Conservation (phyloP, 495 filamentous ascomycete genomes). For the Schizothecium vesticola region DNA sequence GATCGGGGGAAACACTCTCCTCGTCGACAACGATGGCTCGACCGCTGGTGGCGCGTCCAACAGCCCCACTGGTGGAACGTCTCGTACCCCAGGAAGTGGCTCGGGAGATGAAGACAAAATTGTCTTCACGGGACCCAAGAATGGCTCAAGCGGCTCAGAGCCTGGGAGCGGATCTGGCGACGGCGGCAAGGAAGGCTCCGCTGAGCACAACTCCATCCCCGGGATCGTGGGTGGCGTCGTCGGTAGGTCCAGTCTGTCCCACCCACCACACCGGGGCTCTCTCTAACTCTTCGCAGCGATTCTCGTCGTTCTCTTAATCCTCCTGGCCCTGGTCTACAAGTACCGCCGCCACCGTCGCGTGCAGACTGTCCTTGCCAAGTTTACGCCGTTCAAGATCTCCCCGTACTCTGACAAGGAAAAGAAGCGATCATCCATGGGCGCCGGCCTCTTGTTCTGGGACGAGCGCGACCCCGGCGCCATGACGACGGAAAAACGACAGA, state of each 20-base stretch:
- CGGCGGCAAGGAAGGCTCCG: neutral
- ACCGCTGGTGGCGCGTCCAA: neutral
- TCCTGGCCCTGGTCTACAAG: slow-evolving; percentile 22
- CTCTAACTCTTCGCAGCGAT: slow-evolving; percentile 15
- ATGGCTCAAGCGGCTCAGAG: neutral
- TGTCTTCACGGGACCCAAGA: neutral
- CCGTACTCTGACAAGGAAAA: slow-evolving; percentile 21
- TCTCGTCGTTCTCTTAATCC: slow-evolving; percentile 21
- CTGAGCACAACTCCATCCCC: slow-evolving; percentile 9
- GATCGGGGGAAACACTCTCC: slow-evolving; percentile 5
- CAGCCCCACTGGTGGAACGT: neutral
- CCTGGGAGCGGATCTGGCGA: neutral
- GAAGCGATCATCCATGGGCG: slow-evolving; percentile 28
- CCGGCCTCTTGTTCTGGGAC: slow-evolving; percentile 21
- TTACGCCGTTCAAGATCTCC: slow-evolving; percentile 23
- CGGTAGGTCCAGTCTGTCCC: slow-evolving; percentile 11
- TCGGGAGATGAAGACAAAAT: neutral
- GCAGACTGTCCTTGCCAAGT: slow-evolving; percentile 21
- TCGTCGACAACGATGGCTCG: slow-evolving; percentile 2
- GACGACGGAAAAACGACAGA: slow-evolving; percentile 16
- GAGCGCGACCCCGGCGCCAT: slow-evolving; percentile 11
- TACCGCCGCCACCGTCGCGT: slow-evolving; percentile 23
- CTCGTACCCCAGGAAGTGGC: neutral
- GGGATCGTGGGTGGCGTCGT: slow-evolving; percentile 23
- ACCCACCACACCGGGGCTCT: neutral